Evolutionary conservation across 2,329 filamentous ascomycete species (phyloP).

Genomic region (Periconia sp.): DNA sequence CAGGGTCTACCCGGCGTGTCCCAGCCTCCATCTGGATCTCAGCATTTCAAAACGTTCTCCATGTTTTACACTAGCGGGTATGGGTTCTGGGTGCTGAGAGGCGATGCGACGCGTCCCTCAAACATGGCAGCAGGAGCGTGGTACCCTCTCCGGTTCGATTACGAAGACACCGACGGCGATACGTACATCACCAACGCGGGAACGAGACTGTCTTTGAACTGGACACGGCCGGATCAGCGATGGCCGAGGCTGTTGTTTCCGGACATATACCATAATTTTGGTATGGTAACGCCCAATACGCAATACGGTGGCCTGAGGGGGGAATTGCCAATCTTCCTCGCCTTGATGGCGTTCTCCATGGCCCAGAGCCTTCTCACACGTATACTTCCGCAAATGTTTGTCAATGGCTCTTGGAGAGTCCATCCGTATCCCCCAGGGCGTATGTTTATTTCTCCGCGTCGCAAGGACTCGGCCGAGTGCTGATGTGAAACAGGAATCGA

Average conservation of each 20-base stretch:
- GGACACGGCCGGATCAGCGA: slow-evolving; percentile 8
- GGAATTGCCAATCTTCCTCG: slow-evolving; percentile 37
- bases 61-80: slow-evolving; percentile 20
- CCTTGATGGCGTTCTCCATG: slow-evolving; percentile 31
- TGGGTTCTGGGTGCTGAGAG: slow-evolving; percentile 25
- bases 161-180: slow-evolving; percentile 14
- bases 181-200: slow-evolving; percentile 28
- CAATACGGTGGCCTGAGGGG: slow-evolving; percentile 29
- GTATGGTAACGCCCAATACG: neutral
- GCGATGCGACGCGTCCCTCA: slow-evolving; percentile 15
- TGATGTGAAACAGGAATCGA: slow-evolving; percentile 17
- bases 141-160: slow-evolving; percentile 26
- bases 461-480: neutral
- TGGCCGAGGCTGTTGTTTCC: slow-evolving; percentile 29
- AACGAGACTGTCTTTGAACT: slow-evolving; percentile 9
- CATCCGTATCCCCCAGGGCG: slow-evolving; percentile 4
- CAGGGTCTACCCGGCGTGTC: neutral
- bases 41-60: slow-evolving; percentile 17
- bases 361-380: slow-evolving; percentile 4
- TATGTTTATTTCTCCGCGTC: neutral
- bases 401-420: slow-evolving; percentile 15
- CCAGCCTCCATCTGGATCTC: slow-evolving; percentile 2
- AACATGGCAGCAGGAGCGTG: slow-evolving; percentile 9
- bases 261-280: slow-evolving; percentile 21
- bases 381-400: slow-evolving; percentile 21